Evolutionary conservation across 2,329 filamentous ascomycete species (phyloP), one percentile per base, ranked within the genome.

Genomic region (Fusarium robinianum): DNA sequence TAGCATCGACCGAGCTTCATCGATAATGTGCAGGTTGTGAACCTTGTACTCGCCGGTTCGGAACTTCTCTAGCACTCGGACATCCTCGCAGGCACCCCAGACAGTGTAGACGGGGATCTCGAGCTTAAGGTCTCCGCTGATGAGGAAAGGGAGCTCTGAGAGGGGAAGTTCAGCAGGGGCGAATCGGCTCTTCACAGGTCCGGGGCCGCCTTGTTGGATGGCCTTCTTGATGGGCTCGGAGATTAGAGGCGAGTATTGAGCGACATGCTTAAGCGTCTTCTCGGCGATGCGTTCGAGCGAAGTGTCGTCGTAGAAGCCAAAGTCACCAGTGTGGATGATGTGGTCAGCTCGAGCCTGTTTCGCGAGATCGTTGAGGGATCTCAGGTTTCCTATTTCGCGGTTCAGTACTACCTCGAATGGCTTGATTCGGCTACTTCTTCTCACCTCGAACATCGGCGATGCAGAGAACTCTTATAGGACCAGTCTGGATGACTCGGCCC

Each of bases 21-120:
- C 94, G 61, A 99, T 96, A 65, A 99, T 96, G 76, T 96, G 90
- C 57, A 99, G 82, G 68, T 99, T 99, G 62, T 86, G 85, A 26
- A 99, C 88, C 75, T 96, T 97, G 76, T 99, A 99, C 73, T 99
- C 94, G 57, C 89, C 89, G 9, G 94, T 96, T 53, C 94, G 83
- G 72, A 99, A 95, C 75, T 96, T 96, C 72, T 99, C 94, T 63
- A 99, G 72, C 18, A 99, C 94, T 45, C 94, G 86, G 14, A 99
- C 94, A 78, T 99, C 94, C 72, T 99, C 94, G 66, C 94, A 99
- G 33, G 94, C 94, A 66, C 94, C 94, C 94, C 94, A 99, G 24
- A 99, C 94, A 26, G 94, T 99, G 74, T 96, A 97, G 43, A 99
- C 94, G 1, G 94, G 94, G 45, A 99, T 87, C 51, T 99, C 91